phyloP scores from a whole-genome alignment of 768 basidiomycete genomes.

The Russula dissimulans region DNA sequence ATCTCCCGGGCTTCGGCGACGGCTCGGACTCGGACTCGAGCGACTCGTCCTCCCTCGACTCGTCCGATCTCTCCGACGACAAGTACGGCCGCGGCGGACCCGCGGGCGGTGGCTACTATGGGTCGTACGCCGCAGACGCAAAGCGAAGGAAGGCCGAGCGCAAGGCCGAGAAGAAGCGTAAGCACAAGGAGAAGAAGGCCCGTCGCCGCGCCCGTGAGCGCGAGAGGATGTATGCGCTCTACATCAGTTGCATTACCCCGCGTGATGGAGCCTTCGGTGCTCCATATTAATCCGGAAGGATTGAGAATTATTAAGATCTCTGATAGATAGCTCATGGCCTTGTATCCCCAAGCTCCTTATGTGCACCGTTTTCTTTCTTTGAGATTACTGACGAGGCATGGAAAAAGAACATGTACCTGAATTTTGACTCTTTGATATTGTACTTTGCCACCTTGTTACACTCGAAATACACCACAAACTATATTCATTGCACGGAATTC shows the following conservation, averaged over 20 bases:
- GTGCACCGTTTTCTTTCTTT: no score
- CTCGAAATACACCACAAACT: neutral
- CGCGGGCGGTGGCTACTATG: conserved; percentile 23
- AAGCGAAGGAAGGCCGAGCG: conserved; percentile 43
- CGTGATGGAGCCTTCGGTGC: conserved; percentile 19
- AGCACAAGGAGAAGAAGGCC: conserved; percentile 55
- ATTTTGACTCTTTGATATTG: conserved; percentile 3
- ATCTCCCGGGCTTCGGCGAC: conserved; percentile 40
- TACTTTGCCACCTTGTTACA: neutral
- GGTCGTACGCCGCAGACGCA: conserved; percentile 35
- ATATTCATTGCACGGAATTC: neutral
- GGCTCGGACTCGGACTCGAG: conserved; percentile 33
- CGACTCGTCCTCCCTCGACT: conserved; percentile 30
- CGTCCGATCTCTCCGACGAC: conserved; percentile 30
- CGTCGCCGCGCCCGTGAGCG: conserved; percentile 49
- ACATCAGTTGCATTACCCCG: conserved; percentile 42
- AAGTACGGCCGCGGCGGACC: conserved; percentile 31
- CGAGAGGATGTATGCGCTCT: conserved; percentile 56
- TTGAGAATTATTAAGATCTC: neutral
- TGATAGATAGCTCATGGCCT: neutral
- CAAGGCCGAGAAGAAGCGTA: conserved; percentile 51
- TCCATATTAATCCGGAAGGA: neutral
- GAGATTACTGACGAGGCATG: neutral
- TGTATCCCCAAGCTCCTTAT: neutral
- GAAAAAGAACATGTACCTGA: neutral